Evolutionary conservation across 805 yeast species (phyloP).

Genomic region (Saccharomycopsis fodiens): DNA sequence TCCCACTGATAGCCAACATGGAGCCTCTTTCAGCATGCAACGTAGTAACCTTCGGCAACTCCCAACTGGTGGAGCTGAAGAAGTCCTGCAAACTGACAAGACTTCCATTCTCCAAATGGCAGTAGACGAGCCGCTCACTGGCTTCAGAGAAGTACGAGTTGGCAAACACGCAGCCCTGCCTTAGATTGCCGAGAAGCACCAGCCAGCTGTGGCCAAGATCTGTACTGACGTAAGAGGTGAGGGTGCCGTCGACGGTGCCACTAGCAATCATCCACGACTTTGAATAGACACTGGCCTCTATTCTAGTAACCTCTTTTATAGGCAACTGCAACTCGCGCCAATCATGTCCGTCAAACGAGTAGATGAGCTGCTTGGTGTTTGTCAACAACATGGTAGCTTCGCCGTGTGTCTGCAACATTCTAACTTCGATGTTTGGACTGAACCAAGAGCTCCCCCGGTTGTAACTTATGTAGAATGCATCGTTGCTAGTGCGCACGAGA

Average conservation of each 20-base stretch:
- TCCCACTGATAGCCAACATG: constrained; percentile 3
- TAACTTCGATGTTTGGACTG: constrained; percentile 26
- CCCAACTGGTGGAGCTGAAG: constrained; percentile 6
- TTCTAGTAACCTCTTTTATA: not conserved
- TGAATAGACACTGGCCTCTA: not conserved
- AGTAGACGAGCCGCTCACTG: constrained; percentile 5
- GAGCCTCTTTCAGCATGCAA: constrained; percentile 8
- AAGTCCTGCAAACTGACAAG: constrained; percentile 14
- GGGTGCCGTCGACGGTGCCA: not conserved
- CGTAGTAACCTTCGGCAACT: not conserved
- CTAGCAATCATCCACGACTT: constrained; percentile 16
- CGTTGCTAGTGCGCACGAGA: constrained; percentile 1
- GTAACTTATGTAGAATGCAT: constrained; percentile 5
- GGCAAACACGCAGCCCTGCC: constrained; percentile 9
- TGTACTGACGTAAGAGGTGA: constrained; percentile 14
- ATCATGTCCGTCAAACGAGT: constrained; percentile 58
- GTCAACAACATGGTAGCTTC: not conserved
- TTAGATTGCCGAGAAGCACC: constrained; percentile 14
- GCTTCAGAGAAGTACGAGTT: not conserved
- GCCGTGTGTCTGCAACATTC: not conserved
- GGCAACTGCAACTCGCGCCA: constrained; percentile 31
- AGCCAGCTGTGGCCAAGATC: constrained; percentile 16
- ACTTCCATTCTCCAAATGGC: constrained; percentile 1
- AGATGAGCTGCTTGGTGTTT: constrained; percentile 32
- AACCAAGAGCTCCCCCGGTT: constrained; percentile 7